Conservation (phyloP, 2,329 filamentous ascomycete genomes). For the Chaetomiaceae sp. region DNA sequence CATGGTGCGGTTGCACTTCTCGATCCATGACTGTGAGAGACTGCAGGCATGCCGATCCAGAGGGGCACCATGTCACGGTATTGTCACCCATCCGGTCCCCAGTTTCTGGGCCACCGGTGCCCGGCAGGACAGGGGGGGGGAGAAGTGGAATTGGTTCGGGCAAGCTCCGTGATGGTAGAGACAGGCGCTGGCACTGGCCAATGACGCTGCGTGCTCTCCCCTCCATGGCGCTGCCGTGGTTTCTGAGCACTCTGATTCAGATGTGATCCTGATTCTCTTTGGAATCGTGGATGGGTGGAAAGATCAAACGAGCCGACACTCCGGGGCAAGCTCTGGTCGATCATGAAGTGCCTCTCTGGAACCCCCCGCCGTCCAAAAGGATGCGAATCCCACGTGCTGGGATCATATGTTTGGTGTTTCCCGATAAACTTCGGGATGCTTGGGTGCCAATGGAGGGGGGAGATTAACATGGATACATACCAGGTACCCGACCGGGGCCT, state of each 20-base stretch:
- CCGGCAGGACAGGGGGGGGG: neutral
- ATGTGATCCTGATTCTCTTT: neutral
- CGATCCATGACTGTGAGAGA: conserved; percentile 5
- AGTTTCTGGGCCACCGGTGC: neutral
- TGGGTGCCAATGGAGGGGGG: neutral
- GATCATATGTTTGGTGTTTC: neutral
- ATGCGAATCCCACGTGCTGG: conserved; percentile 4
- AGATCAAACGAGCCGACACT: neutral
- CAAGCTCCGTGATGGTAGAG: neutral
- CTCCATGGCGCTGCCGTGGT: neutral
- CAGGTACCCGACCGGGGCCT: too few relatives aligned
- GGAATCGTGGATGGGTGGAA: neutral
- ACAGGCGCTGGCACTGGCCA: neutral
- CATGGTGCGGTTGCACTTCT: neutral
- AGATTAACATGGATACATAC: neutral
- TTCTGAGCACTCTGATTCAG: neutral
- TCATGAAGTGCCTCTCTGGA: neutral
- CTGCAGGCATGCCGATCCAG: conserved; percentile 8
- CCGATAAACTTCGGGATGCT: neutral
- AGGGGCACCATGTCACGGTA: neutral
- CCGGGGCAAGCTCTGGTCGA: neutral
- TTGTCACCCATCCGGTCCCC: neutral
- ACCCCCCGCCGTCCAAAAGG: neutral
- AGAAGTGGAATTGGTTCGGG: neutral
- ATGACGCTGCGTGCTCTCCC: neutral